A percentile compares a stretch with the other conserved stretches of the same genome.
phyloP scores from a whole-genome alignment of 2,329 filamentous ascomycete species.

The Epichloe baconii region DNA sequence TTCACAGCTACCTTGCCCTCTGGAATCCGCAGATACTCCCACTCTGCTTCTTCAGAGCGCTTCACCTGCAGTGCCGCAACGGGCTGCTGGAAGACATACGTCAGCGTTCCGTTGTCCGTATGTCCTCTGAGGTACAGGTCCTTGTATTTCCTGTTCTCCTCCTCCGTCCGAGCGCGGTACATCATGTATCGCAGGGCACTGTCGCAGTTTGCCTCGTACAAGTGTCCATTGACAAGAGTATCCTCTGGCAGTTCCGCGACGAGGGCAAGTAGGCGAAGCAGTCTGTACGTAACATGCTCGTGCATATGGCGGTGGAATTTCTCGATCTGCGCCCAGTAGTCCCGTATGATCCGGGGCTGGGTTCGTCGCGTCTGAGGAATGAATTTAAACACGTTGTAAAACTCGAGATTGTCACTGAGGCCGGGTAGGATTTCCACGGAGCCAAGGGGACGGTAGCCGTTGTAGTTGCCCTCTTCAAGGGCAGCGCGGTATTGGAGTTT shows the following conservation, averaged over 20 bases:
- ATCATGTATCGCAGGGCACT: conserved; percentile 48
- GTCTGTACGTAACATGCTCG: conserved; percentile 18
- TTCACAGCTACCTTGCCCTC: conserved; percentile 5
- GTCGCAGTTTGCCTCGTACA: conserved; percentile 39
- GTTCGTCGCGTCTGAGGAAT: conserved; percentile 19
- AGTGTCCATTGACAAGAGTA: conserved; percentile 38
- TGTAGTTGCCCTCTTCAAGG: conserved; percentile 40
- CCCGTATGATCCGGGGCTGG: conserved; percentile 20
- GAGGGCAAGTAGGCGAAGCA: conserved; percentile 27
- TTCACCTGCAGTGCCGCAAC: conserved; percentile 40
- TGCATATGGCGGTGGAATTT: conserved; percentile 23
- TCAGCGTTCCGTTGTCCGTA: conserved; percentile 43
- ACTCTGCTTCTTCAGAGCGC: not conserved
- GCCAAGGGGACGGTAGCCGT: conserved; percentile 39
- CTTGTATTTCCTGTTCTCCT: conserved; percentile 26
- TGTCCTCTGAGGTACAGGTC: conserved; percentile 29
- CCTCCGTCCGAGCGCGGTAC: conserved; percentile 33
- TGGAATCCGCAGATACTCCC: conserved; percentile 3
- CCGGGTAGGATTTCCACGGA: conserved; percentile 20
- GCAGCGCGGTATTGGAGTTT: conserved; percentile 43
- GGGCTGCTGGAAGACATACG: conserved; percentile 44
- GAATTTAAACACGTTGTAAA: conserved; percentile 29
- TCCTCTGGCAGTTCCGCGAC: conserved; percentile 45
- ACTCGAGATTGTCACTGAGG: conserved; percentile 24
- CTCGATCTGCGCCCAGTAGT: conserved; percentile 20